Base-by-base conservation (phyloP, 2,329 filamentous ascomycete species). In the Aquanectria penicillioides region DNA sequence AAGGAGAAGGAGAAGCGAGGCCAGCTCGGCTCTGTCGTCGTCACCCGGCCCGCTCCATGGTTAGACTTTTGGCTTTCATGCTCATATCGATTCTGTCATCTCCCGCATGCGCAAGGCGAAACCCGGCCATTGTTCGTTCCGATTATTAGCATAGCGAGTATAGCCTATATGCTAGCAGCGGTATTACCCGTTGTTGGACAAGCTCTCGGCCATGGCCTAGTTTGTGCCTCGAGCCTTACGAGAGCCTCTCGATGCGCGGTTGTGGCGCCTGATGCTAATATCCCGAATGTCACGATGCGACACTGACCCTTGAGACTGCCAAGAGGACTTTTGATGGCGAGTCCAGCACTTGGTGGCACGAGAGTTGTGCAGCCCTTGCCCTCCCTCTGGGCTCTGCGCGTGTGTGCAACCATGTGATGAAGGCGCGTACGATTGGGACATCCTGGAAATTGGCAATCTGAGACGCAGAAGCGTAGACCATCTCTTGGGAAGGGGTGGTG, bases 381-480 rank as follows among this genome's bases (percentile, higher is more conserved):
- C 22, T 41, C 37, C 29, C 36, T 40, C 17, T 15, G 29, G 33
- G 40, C 38, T n/a, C 37, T 33, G 34, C 26, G 40, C 34, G 40
- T 36, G 34, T 51, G 26, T 52, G 47, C 38, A 25, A 37, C 47
- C 33, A 28, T 52, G 20, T 15, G 31, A 33, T 43, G 25, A 20
- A n/a, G 57, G 66, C 46, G 50, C 26, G 48, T 53, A 61, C 44
- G 46, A 60, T 51, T 31, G 44, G 44, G 26, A 9, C 22, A 46
- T 29, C 41, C 44, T 66, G 62, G 62, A 69, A 67, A 69, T 68
- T 68, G 56, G 59, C 59, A 69, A 68, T 67, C 67, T 68, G 67
- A 69, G 67, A 69, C 67, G 55, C 52, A 48, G 61, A 37, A 51
- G 44, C 57, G 44, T 51, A 28, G 28, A 50, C 57, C 61, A 65